phyloP scores from a whole-genome alignment of 192 early-diverging fungal species.

The Phlyctochytrium planicorne region DNA sequence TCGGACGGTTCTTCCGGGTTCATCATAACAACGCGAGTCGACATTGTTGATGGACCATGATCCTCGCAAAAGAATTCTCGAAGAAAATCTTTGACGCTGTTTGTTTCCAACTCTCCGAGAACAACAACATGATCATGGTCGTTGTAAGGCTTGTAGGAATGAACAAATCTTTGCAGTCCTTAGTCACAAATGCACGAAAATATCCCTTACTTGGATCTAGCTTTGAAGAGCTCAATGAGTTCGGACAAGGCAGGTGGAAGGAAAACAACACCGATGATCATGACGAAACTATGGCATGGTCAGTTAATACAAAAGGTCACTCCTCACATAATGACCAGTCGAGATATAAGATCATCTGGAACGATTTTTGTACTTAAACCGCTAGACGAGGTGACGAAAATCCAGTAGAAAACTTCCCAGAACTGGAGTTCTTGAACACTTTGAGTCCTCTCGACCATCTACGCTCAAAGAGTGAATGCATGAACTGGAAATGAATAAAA shows the following conservation, averaged over 20 bases:
- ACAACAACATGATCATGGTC: conserved; percentile 61
- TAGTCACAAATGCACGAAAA: no score
- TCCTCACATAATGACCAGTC: conserved; percentile 24
- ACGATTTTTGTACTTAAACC: conserved; percentile 70
- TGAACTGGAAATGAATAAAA: no score
- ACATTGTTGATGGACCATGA: conserved; percentile 66
- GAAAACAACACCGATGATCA: background rate
- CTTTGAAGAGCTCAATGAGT: conserved; percentile 57
- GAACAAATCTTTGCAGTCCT: conserved; percentile 63
- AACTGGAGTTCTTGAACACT: conserved; percentile 20
- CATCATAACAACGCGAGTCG: conserved; percentile 68
- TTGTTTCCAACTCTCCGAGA: conserved; percentile 60
- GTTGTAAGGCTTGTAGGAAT: conserved; percentile 37
- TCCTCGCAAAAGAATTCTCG: conserved; percentile 76
- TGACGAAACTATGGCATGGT: background rate
- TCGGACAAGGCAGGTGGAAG: conserved; percentile 52
- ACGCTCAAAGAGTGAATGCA: no score
- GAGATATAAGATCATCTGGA: conserved; percentile 38
- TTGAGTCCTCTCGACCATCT: conserved; percentile 1
- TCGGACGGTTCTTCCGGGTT: conserved; percentile 46
- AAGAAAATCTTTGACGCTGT: conserved; percentile 62
- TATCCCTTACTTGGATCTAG: background rate
- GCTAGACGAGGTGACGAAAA: conserved; percentile 48
- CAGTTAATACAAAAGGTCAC: background rate
- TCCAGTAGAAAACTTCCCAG: conserved; percentile 35